A percentile compares a stretch with the other conserved stretches of the same genome.
Conservation (phyloP, 2,329 filamentous ascomycete genomes). For the Fusarium citri region DNA sequence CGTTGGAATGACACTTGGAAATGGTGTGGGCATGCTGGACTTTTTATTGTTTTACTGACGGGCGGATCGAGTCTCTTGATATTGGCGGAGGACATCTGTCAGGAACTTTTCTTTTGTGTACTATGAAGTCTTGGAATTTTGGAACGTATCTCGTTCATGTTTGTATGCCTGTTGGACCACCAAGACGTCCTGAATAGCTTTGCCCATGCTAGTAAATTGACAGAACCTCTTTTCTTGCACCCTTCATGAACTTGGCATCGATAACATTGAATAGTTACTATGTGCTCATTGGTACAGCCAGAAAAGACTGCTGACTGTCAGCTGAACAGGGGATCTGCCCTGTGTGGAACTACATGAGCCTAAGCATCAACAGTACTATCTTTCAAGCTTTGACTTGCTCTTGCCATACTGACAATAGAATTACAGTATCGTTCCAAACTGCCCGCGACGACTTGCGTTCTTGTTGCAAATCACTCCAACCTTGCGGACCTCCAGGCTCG, state of each 20-base stretch:
- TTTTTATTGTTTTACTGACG: neutral
- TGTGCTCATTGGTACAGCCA: too few species aligned
- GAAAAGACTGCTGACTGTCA: too few species aligned
- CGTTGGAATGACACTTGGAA: slow-evolving; percentile 65
- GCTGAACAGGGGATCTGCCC: too few species aligned
- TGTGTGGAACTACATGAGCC: too few species aligned
- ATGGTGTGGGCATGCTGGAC: neutral
- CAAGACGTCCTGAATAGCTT: neutral
- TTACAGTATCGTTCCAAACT: too few species aligned
- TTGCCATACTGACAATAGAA: too few species aligned
- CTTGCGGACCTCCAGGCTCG: fast-evolving
- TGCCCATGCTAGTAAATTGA: neutral
- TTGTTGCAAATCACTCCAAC: too few species aligned
- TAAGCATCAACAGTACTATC: too few species aligned
- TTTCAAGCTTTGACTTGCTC: too few species aligned
- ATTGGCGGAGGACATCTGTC: neutral
- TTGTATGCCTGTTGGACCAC: neutral
- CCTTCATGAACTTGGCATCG: too few species aligned
- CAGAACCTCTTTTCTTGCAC: neutral
- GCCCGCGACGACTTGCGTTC: too few species aligned
- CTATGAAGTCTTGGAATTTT: neutral
- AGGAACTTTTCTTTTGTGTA: neutral
- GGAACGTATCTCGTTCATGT: neutral
- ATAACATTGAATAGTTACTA: too few species aligned
- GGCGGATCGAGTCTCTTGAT: fast-evolving